Conservation (phyloP, 2,329 filamentous ascomycete genomes). For the Nemania sp. region DNA sequence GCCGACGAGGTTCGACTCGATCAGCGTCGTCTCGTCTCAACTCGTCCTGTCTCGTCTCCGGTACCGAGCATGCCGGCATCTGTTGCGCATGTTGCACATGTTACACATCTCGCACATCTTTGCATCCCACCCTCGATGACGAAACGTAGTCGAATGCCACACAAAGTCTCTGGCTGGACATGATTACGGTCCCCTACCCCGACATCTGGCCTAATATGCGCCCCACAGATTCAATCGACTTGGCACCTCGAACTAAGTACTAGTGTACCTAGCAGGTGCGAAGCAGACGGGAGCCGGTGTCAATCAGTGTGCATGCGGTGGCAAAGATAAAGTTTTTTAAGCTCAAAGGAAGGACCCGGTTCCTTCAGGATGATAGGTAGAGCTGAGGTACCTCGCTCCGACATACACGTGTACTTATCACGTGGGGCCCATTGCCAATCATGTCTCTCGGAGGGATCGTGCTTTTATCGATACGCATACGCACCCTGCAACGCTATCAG, state of each 20-base stretch:
- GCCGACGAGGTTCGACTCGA: not conserved
- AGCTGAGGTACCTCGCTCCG: too few species aligned
- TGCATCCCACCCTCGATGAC: not conserved
- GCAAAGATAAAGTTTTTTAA: not conserved
- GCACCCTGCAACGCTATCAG: too few species aligned
- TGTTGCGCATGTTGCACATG: too few species aligned
- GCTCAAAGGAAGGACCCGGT: too few species aligned
- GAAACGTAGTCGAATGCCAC: not conserved
- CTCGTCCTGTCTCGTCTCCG: too few species aligned
- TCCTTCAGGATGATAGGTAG: too few species aligned
- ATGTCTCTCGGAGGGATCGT: conserved; percentile 1
- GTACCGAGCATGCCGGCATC: too few species aligned
- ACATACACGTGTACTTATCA: conserved; percentile 25
- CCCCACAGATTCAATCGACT: not conserved
- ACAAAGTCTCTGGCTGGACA: not conserved
- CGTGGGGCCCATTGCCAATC: conserved; percentile 28
- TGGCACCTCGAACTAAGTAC: not conserved
- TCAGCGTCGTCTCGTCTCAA: too few species aligned
- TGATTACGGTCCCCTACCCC: too few species aligned
- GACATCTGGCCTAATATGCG: not conserved
- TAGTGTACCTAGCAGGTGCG: not conserved
- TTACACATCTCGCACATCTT: too few species aligned
- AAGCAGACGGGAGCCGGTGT: too few species aligned
- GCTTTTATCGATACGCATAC: conserved; percentile 21
- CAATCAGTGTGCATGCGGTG: not conserved